These are phyloP conservation scores for Nemania diffusa DNA, from an alignment of 2,329 filamentous ascomycete genomes.

Conservation along the genomic window DNA sequence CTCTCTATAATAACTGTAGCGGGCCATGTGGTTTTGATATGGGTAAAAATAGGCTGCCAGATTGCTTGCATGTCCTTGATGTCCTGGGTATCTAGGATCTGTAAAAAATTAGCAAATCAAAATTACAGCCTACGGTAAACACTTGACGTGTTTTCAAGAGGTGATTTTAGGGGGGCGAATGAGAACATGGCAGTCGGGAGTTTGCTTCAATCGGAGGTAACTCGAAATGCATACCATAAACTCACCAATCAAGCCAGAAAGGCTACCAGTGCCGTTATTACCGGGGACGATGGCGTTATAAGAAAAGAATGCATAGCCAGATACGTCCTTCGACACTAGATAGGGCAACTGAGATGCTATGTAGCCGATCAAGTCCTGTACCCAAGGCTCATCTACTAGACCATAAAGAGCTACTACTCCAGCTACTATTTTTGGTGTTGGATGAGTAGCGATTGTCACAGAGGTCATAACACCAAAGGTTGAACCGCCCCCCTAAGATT, in stretches of 20 bases:
- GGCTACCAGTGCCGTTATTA: conserved; percentile 1
- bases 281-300: conserved; percentile 43
- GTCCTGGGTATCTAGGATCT: conserved; percentile 52
- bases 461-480: conserved; percentile 70
- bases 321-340: conserved; percentile 62
- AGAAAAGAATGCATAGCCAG: conserved; percentile 59
- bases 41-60: conserved; percentile 52
- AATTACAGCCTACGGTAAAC: not conserved
- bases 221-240: conserved; percentile 40
- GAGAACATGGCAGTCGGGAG: no score
- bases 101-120: not conserved
- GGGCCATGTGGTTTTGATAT: conserved; percentile 54
- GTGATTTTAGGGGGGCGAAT: no score
- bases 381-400: conserved; percentile 48
- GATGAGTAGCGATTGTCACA: conserved; percentile 64
- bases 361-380: conserved; percentile 60
- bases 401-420: conserved; percentile 47
- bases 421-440: conserved; percentile 47
- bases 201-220: not conserved
- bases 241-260: conserved; percentile 50
- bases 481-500: conserved; percentile 63
- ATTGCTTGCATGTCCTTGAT: conserved; percentile 43
- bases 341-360: conserved; percentile 59
- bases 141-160: not conserved
- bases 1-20: conserved; percentile 35